A percentile compares a stretch with the other conserved stretches of the same genome.
Evolutionary conservation across 192 early-diverging fungal genomes (phyloP).

Genomic region (Martensiomyces pterosporus): DNA sequence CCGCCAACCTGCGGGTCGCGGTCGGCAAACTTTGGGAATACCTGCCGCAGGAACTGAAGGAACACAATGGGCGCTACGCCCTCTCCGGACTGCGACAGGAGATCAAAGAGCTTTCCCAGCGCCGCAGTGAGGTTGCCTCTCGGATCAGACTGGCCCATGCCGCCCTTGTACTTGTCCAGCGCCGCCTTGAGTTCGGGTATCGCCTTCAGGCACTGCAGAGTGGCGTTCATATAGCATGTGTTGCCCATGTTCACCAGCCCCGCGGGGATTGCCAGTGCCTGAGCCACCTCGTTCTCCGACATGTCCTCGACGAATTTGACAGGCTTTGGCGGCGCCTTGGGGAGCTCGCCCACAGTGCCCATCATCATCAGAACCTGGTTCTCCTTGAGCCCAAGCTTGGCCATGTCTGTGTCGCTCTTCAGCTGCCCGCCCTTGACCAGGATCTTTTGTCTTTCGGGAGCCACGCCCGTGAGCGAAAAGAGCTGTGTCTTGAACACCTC

Average conservation of each 20-base stretch:
- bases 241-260: constrained; percentile 92
- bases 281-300: constrained; percentile 77
- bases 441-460: constrained; percentile 90
- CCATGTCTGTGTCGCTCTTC: constrained; percentile 83
- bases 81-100: constrained; percentile 65
- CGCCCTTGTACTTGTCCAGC: constrained; percentile 47
- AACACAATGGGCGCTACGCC: constrained; percentile 77
- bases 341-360: constrained; percentile 92
- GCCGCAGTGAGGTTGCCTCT: constrained; percentile 61
- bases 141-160: constrained; percentile 8
- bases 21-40: constrained; percentile 87
- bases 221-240: constrained; percentile 88
- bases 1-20: constrained; percentile 59
- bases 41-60: constrained; percentile 68
- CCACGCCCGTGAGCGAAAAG: constrained; percentile 85
- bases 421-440: constrained; percentile 90
- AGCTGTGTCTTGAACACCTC: constrained; percentile 83
- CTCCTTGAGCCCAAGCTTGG: constrained; percentile 69
- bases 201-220: constrained; percentile 87
- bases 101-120: constrained; percentile 68
- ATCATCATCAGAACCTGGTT: constrained; percentile 79
- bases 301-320: constrained; percentile 89
- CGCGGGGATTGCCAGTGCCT: constrained; percentile 87
- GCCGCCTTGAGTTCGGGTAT: constrained; percentile 76
- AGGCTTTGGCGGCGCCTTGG: constrained; percentile 69